Evolutionary conservation across 768 basidiomycete genomes (phyloP).

Genomic region (Royoungia palumana): DNA sequence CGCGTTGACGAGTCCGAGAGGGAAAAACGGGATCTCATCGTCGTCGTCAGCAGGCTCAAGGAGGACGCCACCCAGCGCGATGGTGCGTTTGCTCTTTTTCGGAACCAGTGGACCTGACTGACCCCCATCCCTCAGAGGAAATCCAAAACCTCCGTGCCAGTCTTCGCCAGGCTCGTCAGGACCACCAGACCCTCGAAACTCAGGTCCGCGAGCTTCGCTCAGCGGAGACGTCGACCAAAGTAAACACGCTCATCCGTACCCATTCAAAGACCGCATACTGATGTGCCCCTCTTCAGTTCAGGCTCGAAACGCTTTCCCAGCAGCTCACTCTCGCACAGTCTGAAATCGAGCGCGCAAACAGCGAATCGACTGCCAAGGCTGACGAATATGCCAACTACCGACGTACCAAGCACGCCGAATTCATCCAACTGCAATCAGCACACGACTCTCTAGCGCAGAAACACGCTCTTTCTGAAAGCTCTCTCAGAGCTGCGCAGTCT

Average conservation of each 20-base stretch:
- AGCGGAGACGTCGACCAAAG: conserved; percentile 73
- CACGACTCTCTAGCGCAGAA: conserved; percentile 71
- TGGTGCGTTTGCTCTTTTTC: conserved; percentile 44
- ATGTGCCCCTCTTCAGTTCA: conserved; percentile 54
- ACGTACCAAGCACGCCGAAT: conserved; percentile 75
- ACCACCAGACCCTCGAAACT: conserved; percentile 62
- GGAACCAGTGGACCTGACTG: background rate
- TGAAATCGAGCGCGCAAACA: conserved; percentile 68
- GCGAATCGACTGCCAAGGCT: conserved; percentile 66
- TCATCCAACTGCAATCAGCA: conserved; percentile 69
- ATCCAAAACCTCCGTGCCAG: conserved; percentile 62
- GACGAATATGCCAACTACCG: conserved; percentile 85
- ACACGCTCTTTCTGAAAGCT: conserved; percentile 60
- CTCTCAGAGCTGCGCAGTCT: conserved; percentile 70
- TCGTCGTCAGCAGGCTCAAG: conserved; percentile 78
- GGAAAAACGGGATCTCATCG: conserved; percentile 87
- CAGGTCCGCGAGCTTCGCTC: conserved; percentile 73
- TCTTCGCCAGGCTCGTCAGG: conserved; percentile 73
- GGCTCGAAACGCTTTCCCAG: conserved; percentile 77
- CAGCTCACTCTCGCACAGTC: conserved; percentile 74
- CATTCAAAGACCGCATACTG: background rate
- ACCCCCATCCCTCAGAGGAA: conserved; percentile 49
- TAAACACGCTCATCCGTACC: conserved; percentile 26
- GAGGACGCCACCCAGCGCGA: conserved; percentile 72
- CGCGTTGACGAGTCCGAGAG: conserved; percentile 75